These are phyloP conservation scores for Suillus discolor DNA, from an alignment of 768 basidiomycete species.

Conservation along the genomic window DNA sequence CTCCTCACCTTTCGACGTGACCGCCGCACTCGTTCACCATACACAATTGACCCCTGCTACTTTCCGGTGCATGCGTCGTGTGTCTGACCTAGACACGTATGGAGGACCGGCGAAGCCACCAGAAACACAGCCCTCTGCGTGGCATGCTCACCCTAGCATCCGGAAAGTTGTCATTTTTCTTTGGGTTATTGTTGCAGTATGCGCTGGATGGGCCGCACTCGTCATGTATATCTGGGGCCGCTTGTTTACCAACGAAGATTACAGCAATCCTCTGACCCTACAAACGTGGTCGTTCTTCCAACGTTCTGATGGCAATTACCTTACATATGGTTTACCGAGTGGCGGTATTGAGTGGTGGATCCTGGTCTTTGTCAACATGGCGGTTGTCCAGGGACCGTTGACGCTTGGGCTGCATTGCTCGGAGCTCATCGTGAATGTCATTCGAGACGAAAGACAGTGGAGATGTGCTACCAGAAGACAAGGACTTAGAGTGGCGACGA, in stretches of 20 bases:
- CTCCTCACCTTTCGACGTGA: constrained; percentile 21
- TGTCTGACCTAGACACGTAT: not conserved
- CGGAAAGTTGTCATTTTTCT: constrained; percentile 19
- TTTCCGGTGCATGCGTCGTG: not conserved
- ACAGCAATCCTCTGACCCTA: not conserved
- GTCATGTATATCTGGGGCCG: not conserved
- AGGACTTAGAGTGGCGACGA: constrained; percentile 18
- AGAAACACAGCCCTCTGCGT: not conserved
- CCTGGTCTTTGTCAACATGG: constrained; percentile 29
- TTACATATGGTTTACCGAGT: constrained; percentile 12
- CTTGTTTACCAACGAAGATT: rapidly evolving
- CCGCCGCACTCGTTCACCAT: not conserved
- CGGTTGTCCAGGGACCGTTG: constrained; percentile 29
- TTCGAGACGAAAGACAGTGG: constrained; percentile 33
- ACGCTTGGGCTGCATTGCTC: constrained; percentile 30
- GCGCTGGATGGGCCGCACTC: constrained; percentile 23
- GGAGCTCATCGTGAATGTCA: constrained; percentile 30
- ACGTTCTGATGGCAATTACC: not conserved
- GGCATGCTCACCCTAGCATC: not conserved
- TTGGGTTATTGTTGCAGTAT: constrained; percentile 24
- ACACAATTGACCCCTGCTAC: constrained; percentile 13
- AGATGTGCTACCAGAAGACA: constrained; percentile 21
- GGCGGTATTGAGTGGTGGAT: constrained; percentile 16
- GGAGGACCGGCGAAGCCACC: not conserved
- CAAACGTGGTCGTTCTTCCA: constrained; percentile 29